Conservation (phyloP, 768 basidiomycete species). For the Tylopilus vinaceipallidus region DNA sequence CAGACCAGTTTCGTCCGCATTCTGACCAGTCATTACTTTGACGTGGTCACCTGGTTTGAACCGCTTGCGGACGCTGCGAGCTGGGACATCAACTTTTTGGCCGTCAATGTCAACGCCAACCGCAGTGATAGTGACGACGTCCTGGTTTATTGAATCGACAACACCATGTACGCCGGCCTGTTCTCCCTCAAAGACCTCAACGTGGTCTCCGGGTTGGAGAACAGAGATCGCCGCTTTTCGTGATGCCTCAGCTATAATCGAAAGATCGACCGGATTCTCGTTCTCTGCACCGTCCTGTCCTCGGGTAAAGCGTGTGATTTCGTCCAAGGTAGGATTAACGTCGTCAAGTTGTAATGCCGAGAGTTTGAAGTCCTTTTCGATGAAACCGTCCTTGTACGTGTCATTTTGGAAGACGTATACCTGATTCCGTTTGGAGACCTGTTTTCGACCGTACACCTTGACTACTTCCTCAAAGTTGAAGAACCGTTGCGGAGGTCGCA, state of each 20-base stretch:
- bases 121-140: constrained; percentile 82
- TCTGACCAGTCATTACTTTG: constrained; percentile 96
- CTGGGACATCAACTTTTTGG: constrained; percentile 82
- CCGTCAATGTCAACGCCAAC: constrained; percentile 81
- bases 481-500: constrained; percentile 86
- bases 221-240: constrained; percentile 88
- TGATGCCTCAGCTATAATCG: constrained; percentile 89
- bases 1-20: constrained; percentile 92
- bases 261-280: constrained; percentile 77
- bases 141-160: constrained; percentile 84
- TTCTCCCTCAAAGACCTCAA: constrained; percentile 97
- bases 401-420: constrained; percentile 89
- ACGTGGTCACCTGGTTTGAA: constrained; percentile 99
- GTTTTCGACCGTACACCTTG: constrained; percentile 79
- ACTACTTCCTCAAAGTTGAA: constrained; percentile 94
- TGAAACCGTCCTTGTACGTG: constrained; percentile 91
- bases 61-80: constrained; percentile 86
- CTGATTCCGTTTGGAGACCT: constrained; percentile 70
- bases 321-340: constrained; percentile 93
- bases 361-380: constrained; percentile 93
- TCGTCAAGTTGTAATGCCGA: constrained; percentile 78
- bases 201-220: constrained; percentile 95
- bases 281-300: constrained; percentile 68
- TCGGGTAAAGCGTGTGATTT: constrained; percentile 87
- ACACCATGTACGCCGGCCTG: constrained; percentile 91